Evolutionary conservation across 257 asterid species (phyloP).

Genomic region (Gardenia jasminoides): DNA sequence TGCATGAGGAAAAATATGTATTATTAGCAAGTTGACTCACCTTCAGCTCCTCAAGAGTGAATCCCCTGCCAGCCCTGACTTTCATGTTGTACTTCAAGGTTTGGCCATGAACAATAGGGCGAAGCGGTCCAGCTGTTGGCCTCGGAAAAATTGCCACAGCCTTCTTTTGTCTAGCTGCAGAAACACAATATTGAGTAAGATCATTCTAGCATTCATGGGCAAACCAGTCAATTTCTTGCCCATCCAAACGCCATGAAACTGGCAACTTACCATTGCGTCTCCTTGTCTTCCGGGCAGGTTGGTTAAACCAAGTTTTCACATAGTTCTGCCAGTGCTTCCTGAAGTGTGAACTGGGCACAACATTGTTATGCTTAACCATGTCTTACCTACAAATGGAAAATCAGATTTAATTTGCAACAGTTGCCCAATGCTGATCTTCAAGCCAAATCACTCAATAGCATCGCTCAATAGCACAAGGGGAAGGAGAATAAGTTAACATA

Average conservation of each 20-base stretch:
- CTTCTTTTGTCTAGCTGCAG: constrained; percentile 32
- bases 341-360: constrained; percentile 35
- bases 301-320: constrained; percentile 36
- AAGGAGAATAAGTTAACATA: background rate
- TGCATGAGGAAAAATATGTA: background rate
- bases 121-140: constrained; percentile 35
- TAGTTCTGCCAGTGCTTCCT: constrained; percentile 39
- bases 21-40: background rate
- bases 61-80: constrained; percentile 40
- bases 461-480: background rate
- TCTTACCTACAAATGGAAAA: constrained; percentile 18
- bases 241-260: background rate
- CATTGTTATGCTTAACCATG: constrained; percentile 40
- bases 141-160: constrained; percentile 36
- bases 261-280: constrained; percentile 27
- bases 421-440: background rate
- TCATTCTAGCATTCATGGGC: background rate
- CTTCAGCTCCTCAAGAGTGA: constrained; percentile 34
- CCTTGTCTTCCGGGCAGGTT: constrained; percentile 37
- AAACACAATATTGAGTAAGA: background rate
- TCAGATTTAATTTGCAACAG: background rate
- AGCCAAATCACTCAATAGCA: background rate
- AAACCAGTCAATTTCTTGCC: background rate
- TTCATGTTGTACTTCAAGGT: constrained; percentile 36
- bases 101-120: constrained; percentile 40